phyloP scores from a whole-genome alignment of 495 filamentous ascomycete genomes.

The Penicillium canariense region DNA sequence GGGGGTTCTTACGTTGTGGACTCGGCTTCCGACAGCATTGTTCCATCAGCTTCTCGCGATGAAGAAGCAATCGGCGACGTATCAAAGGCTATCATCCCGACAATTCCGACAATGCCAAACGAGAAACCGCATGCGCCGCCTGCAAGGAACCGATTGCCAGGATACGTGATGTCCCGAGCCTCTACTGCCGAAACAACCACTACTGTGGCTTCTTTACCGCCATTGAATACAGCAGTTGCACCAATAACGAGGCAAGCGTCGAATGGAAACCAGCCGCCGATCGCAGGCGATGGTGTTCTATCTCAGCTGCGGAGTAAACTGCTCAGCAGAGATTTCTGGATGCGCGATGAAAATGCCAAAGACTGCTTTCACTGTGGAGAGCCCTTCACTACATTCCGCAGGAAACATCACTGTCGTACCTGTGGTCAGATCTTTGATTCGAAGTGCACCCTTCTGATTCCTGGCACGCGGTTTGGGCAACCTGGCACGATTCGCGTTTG shows the following conservation, averaged over 20 bases:
- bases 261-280: slow-evolving; percentile 22
- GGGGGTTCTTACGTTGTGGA: slow-evolving; percentile 41
- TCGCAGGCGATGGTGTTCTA: slow-evolving; percentile 26
- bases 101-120: slow-evolving; percentile 12
- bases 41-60: slow-evolving; percentile 33
- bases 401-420: slow-evolving; percentile 92
- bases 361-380: slow-evolving; percentile 93
- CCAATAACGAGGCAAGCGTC: slow-evolving; percentile 15
- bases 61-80: slow-evolving; percentile 26
- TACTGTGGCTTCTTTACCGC: slow-evolving; percentile 31
- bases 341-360: slow-evolving; percentile 97
- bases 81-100: slow-evolving; percentile 19
- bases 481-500: slow-evolving; percentile 84
- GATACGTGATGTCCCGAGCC: slow-evolving; percentile 35
- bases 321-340: slow-evolving; percentile 95
- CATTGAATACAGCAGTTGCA: slow-evolving; percentile 32
- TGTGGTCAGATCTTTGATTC: slow-evolving; percentile 97
- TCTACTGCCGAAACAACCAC: slow-evolving; percentile 34
- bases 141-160: slow-evolving; percentile 32
- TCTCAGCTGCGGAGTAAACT: slow-evolving; percentile 73
- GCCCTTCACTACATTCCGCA: slow-evolving; percentile 86
- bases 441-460: slow-evolving; percentile 88
- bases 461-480: slow-evolving; percentile 84
- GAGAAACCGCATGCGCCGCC: slow-evolving; percentile 24
- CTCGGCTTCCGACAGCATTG: slow-evolving; percentile 41